Evolutionary conservation across 2,329 filamentous ascomycete species (phyloP).

Genomic region (Botrytis elliptica): DNA sequence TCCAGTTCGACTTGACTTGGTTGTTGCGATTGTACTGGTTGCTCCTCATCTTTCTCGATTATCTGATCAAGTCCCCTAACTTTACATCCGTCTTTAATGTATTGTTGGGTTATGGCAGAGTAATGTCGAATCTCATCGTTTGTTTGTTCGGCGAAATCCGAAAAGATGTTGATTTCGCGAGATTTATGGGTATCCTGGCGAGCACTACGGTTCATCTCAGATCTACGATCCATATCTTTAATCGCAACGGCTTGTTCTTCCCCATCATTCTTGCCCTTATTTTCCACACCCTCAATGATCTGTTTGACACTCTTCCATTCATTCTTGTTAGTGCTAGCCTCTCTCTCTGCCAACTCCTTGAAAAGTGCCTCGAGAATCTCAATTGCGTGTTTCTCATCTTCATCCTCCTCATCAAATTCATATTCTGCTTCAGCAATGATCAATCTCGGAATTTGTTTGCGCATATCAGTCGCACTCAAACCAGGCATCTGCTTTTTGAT

Average conservation of each 20-base stretch:
- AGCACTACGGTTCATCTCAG: too few species aligned
- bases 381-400: neutral
- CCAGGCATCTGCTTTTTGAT: neutral
- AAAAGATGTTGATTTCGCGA: neutral
- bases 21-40: neutral
- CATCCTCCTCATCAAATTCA: neutral
- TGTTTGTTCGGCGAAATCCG: neutral
- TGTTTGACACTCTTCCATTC: neutral
- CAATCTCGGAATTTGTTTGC: neutral
- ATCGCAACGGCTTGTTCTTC: neutral
- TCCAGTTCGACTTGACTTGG: rapidly evolving
- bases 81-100: neutral
- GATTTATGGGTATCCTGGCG: neutral
- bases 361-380: neutral
- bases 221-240: neutral
- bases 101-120: neutral
- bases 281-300: neutral
- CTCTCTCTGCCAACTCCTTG: neutral
- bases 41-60: neutral
- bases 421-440: neutral
- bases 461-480: neutral
- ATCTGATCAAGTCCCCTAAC: neutral
- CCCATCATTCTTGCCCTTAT: neutral
- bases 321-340: neutral
- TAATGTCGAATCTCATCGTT: neutral